A percentile compares a stretch with the other conserved stretches of the same genome.
phyloP scores from a whole-genome alignment of 176 grass and related monocot species.

The Alopecurus myosuroides region DNA sequence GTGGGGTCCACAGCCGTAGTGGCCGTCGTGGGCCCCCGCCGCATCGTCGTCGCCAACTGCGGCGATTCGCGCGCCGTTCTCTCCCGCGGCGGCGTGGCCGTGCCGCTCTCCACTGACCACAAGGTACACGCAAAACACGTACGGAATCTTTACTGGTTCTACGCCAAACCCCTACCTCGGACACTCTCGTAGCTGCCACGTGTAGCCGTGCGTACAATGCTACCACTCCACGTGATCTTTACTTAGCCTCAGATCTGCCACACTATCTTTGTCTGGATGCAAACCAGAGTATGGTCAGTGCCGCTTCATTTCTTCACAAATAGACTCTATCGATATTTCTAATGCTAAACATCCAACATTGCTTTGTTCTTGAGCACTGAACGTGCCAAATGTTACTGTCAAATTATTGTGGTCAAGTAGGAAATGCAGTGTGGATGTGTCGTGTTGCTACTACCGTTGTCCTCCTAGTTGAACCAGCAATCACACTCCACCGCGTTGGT shows the following conservation, averaged over 20 bases:
- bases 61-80: constrained; percentile 80
- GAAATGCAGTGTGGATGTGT: neutral
- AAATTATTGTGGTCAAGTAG: neutral
- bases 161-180: neutral
- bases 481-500: neutral
- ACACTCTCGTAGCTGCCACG: neutral
- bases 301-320: neutral
- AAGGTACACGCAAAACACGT: constrained; percentile 36
- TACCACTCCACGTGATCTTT: neutral
- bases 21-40: constrained; percentile 42
- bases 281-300: neutral
- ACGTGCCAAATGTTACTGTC: neutral
- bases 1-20: constrained; percentile 70
- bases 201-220: neutral
- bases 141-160: neutral
- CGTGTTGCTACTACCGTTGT: too few relatives aligned
- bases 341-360: neutral
- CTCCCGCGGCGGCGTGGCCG: constrained; percentile 45
- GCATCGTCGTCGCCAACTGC: constrained; percentile 81
- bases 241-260: neutral
- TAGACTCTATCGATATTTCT: neutral
- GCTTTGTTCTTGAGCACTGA: neutral
- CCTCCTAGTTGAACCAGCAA: neutral
- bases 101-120: constrained; percentile 77
- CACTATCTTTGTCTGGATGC: neutral